Percentiles rank a stretch among this genome's conserved stretches.
Evolutionary conservation across 1,284 basidiomycete genomes (phyloP).

Genomic region (Porodaedalea pini): DNA sequence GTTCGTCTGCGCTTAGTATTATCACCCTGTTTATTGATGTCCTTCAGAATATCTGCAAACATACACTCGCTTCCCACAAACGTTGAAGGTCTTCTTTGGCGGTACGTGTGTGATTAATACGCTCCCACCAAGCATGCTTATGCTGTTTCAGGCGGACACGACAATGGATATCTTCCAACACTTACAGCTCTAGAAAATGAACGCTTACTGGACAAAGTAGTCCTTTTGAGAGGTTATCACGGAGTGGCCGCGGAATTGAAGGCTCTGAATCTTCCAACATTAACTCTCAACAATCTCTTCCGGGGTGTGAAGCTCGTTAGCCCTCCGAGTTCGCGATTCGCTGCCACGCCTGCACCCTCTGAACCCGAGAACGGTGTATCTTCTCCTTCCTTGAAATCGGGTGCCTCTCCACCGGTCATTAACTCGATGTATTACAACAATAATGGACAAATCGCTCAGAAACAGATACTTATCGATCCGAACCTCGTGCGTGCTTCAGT

Average conservation of each 20-base stretch:
- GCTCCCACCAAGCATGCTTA: not conserved
- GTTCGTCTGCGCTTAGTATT: conserved; percentile 34
- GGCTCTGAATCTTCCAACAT: conserved; percentile 48
- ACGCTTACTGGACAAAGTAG: conserved; percentile 62
- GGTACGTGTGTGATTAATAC: conserved; percentile 38
- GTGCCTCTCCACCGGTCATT: not conserved
- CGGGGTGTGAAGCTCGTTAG: conserved; percentile 45
- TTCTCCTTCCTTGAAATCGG: conserved; percentile 12
- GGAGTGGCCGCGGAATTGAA: conserved; percentile 45
- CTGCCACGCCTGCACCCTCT: conserved; percentile 13
- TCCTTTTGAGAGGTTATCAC: conserved; percentile 51
- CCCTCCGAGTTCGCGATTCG: conserved; percentile 34
- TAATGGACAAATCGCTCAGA: not conserved
- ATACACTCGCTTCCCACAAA: conserved; percentile 72
- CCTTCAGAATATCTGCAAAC: conserved; percentile 67
- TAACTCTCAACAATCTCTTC: conserved; percentile 64
- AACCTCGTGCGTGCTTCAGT: conserved; percentile 42
- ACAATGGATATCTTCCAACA: conserved; percentile 44
- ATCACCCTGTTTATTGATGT: not conserved
- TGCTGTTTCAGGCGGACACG: conserved; percentile 34
- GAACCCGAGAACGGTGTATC: conserved; percentile 35
- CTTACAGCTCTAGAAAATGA: conserved; percentile 55
- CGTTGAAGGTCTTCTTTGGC: conserved; percentile 66
- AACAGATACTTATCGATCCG: conserved; percentile 48
- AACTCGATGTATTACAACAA: not conserved